phyloP scores from a whole-genome alignment of 2,329 filamentous ascomycete species.

The Aureobasidium pullulans region DNA sequence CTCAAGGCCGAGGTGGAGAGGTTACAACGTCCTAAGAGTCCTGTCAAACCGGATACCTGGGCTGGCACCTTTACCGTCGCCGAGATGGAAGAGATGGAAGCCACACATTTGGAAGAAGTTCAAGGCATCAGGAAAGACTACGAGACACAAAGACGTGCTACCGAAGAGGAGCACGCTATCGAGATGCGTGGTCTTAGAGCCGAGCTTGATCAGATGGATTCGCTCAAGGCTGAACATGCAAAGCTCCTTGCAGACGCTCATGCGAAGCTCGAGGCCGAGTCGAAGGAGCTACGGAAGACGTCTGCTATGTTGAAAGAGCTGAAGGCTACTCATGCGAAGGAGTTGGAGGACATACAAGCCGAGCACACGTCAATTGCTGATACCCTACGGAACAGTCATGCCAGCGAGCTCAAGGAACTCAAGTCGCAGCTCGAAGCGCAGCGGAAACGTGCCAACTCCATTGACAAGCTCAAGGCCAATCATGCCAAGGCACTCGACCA shows the following conservation, averaged over 20 bases:
- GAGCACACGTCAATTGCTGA: not conserved
- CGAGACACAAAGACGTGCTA: conserved; percentile 9
- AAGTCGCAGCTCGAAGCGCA: conserved; percentile 22
- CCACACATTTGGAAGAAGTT: conserved; percentile 6
- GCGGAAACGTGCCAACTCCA: conserved; percentile 8
- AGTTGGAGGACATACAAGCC: not conserved
- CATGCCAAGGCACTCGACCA: conserved; percentile 6
- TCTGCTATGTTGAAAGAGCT: not conserved
- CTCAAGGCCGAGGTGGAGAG: conserved; percentile 15
- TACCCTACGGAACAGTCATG: conserved; percentile 16
- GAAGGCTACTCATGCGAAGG: conserved; percentile 7
- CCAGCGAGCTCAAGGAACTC: conserved; percentile 19
- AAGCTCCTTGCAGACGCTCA: conserved; percentile 3
- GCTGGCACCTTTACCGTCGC: conserved; percentile 1
- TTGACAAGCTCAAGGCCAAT: conserved; percentile 10
- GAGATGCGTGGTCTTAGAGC: conserved; percentile 1
- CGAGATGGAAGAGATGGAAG: conserved; percentile 13
- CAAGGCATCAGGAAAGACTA: conserved; percentile 6
- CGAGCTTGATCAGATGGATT: not conserved
- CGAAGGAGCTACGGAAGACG: not conserved
- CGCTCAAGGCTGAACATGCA: conserved; percentile 1
- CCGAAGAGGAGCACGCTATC: conserved; percentile 10
- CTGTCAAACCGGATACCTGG: conserved; percentile 1
- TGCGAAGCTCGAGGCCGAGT: not conserved
- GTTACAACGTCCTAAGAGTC: conserved; percentile 7